Base-by-base conservation (phyloP, 805 yeast genomes). In the Danielozyma ontarioensis region DNA sequence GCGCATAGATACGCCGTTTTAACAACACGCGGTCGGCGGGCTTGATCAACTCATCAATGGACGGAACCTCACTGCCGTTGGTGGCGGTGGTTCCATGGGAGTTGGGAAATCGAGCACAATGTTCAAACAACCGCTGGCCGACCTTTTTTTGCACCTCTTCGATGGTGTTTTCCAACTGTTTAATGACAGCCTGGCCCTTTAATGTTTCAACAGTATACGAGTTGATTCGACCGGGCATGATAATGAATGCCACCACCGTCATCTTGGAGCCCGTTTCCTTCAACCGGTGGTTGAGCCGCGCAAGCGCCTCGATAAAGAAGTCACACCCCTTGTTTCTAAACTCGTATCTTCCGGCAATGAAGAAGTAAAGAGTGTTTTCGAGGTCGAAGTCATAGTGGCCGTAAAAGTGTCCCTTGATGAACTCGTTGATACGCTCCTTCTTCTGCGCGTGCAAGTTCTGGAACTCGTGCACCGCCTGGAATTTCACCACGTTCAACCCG, bases 311-410 rank as follows among this genome's bases (percentile, higher is more conserved):
- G 48, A 90, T 85, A 57, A 79, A 90, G 72, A 90, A 81, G 58
- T 90, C 98, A 24, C 87, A 95, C 52, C 98, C 98, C 63, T 90
- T 90, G 59, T 90, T 90, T 55, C 97, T 78, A 61, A 80, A 93
- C 68, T 90, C 98, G 61, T 90, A 90, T 56, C 98, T 78, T 35
- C 98, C 98, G 13, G 97, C 95, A 59, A 87, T 93, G 70, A 90
- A 90, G 61, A 90, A 87, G 62, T 93, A 90, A 41, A 90, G 68
- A 5, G 98, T 93, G 53, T 93, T 86, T 40, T 90, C 96, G 44
- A 93, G 72, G 52, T 87, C 95, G 58, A 93, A 93, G 62, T 93
- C 96, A 55, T 86, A 82, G 57, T 88, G 88, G 33, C 98, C 98
- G 60, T 93, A 93, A 66, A 90, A 90, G 58, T 90, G 98, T 42